Conservation (phyloP, 2,329 filamentous ascomycete genomes). For the Colletotrichum sidae region DNA sequence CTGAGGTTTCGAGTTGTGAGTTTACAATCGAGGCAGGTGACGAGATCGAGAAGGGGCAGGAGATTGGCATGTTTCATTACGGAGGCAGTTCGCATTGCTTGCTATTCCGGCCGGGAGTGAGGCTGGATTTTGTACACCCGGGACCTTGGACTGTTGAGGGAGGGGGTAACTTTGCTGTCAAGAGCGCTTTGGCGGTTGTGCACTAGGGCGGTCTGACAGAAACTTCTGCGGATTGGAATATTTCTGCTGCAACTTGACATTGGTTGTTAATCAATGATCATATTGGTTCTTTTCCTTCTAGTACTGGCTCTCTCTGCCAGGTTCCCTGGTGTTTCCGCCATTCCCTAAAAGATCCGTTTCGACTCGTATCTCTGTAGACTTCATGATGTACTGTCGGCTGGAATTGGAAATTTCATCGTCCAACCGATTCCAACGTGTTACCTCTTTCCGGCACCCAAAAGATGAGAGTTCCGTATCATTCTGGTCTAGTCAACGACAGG, state of each 20-base stretch:
- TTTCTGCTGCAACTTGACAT: too few relatives aligned
- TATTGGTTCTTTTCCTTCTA: too few relatives aligned
- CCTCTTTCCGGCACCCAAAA: not conserved
- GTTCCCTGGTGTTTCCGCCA: too few relatives aligned
- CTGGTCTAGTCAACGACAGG: not conserved
- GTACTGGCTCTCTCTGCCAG: too few relatives aligned
- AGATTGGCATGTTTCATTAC: conserved; percentile 84
- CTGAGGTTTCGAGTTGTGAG: conserved; percentile 80
- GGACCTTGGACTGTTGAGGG: conserved; percentile 5
- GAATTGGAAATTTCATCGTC: not conserved
- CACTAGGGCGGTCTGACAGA: too few relatives aligned
- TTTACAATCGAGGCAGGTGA: conserved; percentile 76
- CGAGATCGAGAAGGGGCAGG: conserved; percentile 74
- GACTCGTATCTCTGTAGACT: not conserved
- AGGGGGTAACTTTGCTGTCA: conserved; percentile 11
- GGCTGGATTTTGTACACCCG: conserved; percentile 46
- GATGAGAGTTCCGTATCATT: not conserved
- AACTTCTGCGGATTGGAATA: too few relatives aligned
- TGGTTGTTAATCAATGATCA: too few relatives aligned
- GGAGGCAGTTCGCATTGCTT: conserved; percentile 79
- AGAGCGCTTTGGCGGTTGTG: conserved; percentile 17
- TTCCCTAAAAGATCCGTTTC: not conserved
- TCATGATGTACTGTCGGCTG: not conserved
- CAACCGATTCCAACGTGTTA: not conserved
- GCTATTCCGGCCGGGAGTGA: conserved; percentile 70